These are phyloP conservation scores for Globisporangium acanthophoron DNA, from an alignment of 352 stramenopile species.

Conservation along the genomic window DNA sequence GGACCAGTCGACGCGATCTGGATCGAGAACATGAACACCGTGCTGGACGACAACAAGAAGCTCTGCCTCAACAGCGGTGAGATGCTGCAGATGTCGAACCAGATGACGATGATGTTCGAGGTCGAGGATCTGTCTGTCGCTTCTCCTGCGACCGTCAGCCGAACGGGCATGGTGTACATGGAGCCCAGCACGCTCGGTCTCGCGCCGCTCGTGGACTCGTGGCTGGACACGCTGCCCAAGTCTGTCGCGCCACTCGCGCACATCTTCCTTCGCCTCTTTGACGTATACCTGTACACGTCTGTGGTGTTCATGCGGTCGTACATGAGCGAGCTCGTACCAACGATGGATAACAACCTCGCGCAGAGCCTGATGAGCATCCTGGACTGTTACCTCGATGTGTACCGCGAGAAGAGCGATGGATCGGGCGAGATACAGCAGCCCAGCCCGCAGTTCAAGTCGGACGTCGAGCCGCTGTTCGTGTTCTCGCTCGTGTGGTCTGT, in stretches of 20 bases:
- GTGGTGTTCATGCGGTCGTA: conserved; percentile 86
- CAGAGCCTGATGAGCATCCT: conserved; percentile 91
- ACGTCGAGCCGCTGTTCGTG: conserved; percentile 87
- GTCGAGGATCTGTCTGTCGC: conserved; percentile 93
- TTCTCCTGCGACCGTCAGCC: conserved; percentile 92
- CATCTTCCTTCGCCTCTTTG: conserved; percentile 79
- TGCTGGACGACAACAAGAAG: conserved; percentile 96
- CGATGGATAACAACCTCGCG: conserved; percentile 91
- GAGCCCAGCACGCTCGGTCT: conserved; percentile 90
- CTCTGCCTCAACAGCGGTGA: conserved; percentile 92
- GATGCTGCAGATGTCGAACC: conserved; percentile 93
- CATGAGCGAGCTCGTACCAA: conserved; percentile 87
- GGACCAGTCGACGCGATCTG: conserved; percentile 93
- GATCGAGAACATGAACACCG: conserved; percentile 97
- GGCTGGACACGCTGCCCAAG: conserved; percentile 73
- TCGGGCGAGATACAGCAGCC: conserved; percentile 41
- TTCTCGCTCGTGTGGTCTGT: conserved; percentile 93
- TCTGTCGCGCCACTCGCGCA: conserved; percentile 23
- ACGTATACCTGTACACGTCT: conserved; percentile 87
- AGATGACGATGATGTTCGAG: conserved; percentile 98
- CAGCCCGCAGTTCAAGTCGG: conserved; percentile 62
- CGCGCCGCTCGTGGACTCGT: conserved; percentile 85
- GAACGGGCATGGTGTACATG: conserved; percentile 96
- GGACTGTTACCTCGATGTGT: conserved; percentile 86
- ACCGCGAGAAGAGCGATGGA: conserved; percentile 45